Conservation (phyloP, 768 basidiomycete species). For the Rhizopogon salebrosus region DNA sequence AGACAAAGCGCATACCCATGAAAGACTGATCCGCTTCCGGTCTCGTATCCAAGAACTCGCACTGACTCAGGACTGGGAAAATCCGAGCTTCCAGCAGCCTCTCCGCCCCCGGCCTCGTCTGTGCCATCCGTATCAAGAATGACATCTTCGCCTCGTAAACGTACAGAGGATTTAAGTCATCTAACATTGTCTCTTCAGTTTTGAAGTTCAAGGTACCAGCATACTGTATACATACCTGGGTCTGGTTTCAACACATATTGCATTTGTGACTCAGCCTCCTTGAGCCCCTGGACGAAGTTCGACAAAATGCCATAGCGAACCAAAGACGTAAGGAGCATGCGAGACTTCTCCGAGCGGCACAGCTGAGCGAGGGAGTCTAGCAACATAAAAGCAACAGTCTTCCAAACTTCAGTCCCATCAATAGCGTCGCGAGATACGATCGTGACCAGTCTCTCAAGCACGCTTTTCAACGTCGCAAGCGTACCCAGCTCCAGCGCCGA, state of each 20-base stretch:
- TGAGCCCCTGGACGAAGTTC: conserved; percentile 79
- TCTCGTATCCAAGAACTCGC: conserved; percentile 81
- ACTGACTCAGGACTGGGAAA: conserved; percentile 69
- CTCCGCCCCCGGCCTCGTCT: conserved; percentile 81
- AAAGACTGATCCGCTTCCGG: conserved; percentile 81
- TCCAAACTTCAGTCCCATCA: conserved; percentile 95
- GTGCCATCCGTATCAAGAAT: conserved; percentile 77
- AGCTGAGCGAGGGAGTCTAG: conserved; percentile 77
- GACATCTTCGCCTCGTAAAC: conserved; percentile 96
- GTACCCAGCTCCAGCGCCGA: conserved; percentile 57
- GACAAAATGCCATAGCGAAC: conserved; percentile 71
- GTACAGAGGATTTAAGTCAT: conserved; percentile 86
- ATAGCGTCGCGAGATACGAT: conserved; percentile 86
- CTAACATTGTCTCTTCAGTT: conserved; percentile 33
- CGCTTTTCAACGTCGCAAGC: conserved; percentile 58
- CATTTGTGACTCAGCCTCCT: conserved; percentile 73
- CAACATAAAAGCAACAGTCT: conserved; percentile 89
- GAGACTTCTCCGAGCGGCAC: conserved; percentile 64
- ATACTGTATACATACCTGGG: conserved; percentile 56
- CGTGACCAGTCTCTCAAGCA: conserved; percentile 67
- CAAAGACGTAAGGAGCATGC: conserved; percentile 52
- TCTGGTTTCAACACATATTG: conserved; percentile 81
- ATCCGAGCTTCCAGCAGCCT: conserved; percentile 74
- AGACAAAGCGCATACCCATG: conserved; percentile 48
- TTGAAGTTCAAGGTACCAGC: neutral